Base-by-base conservation (phyloP, 2,329 filamentous ascomycete genomes). In the Pseudonectria buxi region DNA sequence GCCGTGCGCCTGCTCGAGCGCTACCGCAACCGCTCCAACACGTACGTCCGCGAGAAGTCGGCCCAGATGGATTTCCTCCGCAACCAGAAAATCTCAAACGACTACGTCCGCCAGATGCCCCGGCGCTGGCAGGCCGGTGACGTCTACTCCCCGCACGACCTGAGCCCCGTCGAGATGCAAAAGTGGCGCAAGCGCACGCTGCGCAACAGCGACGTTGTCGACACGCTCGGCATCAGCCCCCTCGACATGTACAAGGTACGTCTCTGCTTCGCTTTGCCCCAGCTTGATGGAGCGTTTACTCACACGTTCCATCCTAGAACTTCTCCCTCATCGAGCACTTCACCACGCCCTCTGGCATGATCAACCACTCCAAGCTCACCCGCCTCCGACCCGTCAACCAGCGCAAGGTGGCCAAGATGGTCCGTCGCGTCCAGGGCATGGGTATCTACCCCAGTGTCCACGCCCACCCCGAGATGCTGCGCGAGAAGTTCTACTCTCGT, bases 401-500 rank as follows among this genome's bases (percentile, higher is more conserved):
- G 69, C 76, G 92, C 49, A 88, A 83, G 65, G 79, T 98, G 57
- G 85, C 90, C 43, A 95, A 94, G 70, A 90, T 94, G 35, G 84
- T 98, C 52, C 73, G 92, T 47, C 76, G 92, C 50, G 83, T 86
- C 14, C 82, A 96, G 52, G 92, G 89, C 2, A 74, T 95, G 56
- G 92, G 92, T 12, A 69, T 96, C 41, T 88, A 96, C 74, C 92
- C 92, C 15, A 94, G 82, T 58, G 83, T 94, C 36, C 86, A 98
- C 67, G 70, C 72, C 47, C 92, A 98, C 65, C 92, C 92, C 4
- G 85, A 94, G 61, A 70, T 94, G 38, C 59, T 95, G 46, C 67
- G 70, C 39, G 50, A 61, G 10, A 44, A 58, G 14, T 62, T 63
- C 50, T 63, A 53, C 40, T 40, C 45, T 4, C 43, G 33, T 25